Evolutionary conservation across 371 early-diverging fungal genomes (phyloP).

Genomic region (Nosema muscidifuracis): DNA sequence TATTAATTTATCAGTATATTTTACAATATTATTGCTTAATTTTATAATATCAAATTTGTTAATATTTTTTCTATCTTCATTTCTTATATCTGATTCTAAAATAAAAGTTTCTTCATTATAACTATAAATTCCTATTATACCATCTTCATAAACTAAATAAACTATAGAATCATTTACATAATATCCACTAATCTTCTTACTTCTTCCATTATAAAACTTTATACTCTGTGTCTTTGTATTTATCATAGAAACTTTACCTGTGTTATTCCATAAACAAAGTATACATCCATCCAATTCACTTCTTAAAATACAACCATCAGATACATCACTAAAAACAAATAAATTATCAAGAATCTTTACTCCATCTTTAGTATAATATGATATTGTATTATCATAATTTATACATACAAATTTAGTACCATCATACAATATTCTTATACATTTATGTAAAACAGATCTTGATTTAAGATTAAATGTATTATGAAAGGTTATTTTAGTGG

Average conservation of each 20-base stretch:
- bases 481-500: neutral
- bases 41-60: no score
- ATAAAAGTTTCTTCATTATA: neutral
- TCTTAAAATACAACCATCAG: neutral
- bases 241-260: neutral
- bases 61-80: neutral
- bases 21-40: neutral
- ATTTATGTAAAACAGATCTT: neutral
- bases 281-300: no score
- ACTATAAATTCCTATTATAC: neutral
- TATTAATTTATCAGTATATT: neutral
- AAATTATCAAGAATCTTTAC: neutral
- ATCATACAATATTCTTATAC: neutral
- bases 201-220: neutral
- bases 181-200: neutral
- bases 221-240: conserved; percentile 1
- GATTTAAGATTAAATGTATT: neutral
- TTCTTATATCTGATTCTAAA: neutral
- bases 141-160: neutral
- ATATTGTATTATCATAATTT: neutral
- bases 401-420: neutral
- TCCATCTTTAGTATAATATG: conserved; percentile 1
- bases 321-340: neutral
- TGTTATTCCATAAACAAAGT: neutral
- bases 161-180: neutral